Base-by-base conservation (phyloP, 345 rosid species). In the Trapa incisa region DNA sequence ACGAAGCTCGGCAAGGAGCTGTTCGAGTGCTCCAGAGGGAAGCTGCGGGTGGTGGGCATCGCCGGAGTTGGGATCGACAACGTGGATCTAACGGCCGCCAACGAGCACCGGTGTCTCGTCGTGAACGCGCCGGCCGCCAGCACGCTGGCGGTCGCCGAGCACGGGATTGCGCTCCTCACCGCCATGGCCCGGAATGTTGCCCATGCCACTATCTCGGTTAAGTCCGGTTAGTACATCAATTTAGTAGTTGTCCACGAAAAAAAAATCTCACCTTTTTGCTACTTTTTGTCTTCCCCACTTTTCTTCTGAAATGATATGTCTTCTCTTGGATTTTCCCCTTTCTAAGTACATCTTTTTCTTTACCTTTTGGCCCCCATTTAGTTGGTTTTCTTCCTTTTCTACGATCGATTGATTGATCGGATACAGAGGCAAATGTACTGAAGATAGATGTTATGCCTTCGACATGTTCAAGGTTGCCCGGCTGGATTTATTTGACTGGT, bases 21-120 rank as follows among this genome's bases (percentile, higher is more conserved):
- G 10, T 91, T 91, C 56, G 96, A 91, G 76, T 80, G 89, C 22
- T 88, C 96, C 47, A 77, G 76, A 3, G 97, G 97, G 57, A 70
- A 91, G 67, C 71, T 91, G 61, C 88, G 85, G 80, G 97, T 91
- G 16, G 97, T 91, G 13, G 97, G 97, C 2, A 80, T 96, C 61
- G 97, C 97, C 66, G 97, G 97, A 32, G 96, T 91, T 39, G 97
- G 97, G 70, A 88, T 91, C 15, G 97, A 91, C 39, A 91, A 91
- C 72, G 97, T 91, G 71, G 96, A 91, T 82, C 93, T 91, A 77
- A 75, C 86, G 15, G 93, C 97, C 0, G 97, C 97, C 16, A 91
- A 96, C 17, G 97, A 91, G 81, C 84, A 80, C 41, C 91, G 97
- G 0, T 91, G 97, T 69, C 74, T 91, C 72, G 97, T 91, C 2